Conservation (phyloP, 1,139 yeast genomes). For the Kurtzmaniella quercitrusa region DNA sequence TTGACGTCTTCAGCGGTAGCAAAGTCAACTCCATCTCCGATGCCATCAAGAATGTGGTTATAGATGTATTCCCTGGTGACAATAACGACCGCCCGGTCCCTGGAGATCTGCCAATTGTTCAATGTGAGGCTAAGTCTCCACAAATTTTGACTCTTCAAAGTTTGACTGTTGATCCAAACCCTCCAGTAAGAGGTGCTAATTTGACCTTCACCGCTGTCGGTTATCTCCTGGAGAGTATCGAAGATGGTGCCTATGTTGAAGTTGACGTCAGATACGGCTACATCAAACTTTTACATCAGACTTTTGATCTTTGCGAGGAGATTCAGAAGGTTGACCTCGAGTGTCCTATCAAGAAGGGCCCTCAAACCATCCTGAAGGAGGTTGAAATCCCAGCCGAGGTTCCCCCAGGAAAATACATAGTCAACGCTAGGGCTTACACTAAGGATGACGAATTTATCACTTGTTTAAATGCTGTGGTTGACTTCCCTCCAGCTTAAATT, state of each 20-base stretch:
- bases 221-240: slow-evolving; percentile 48
- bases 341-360: slow-evolving; percentile 78
- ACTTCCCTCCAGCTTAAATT: slow-evolving; percentile 40
- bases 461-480: slow-evolving; percentile 78
- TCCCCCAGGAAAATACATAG: slow-evolving; percentile 90
- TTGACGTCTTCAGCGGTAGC: slow-evolving; percentile 4
- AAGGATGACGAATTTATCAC: slow-evolving; percentile 75
- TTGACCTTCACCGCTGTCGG: slow-evolving; percentile 79
- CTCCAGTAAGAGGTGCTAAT: slow-evolving; percentile 79
- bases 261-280: slow-evolving; percentile 91
- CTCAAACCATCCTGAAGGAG: slow-evolving; percentile 57
- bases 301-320: slow-evolving; percentile 88
- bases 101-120: slow-evolving; percentile 80
- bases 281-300: slow-evolving; percentile 78
- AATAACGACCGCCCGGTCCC: slow-evolving; percentile 63
- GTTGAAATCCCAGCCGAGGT: slow-evolving; percentile 90
- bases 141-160: slow-evolving; percentile 63
- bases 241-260: slow-evolving; percentile 87
- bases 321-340: slow-evolving; percentile 72
- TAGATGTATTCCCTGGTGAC: slow-evolving; percentile 16
- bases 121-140: slow-evolving; percentile 62
- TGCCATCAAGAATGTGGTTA: slow-evolving; percentile 9
- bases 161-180: slow-evolving; percentile 73
- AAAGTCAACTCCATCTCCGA: slow-evolving; percentile 2
- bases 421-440: slow-evolving; percentile 85